Base-by-base conservation (phyloP, 495 filamentous ascomycete genomes). In the Penicillium robsamsonii region DNA sequence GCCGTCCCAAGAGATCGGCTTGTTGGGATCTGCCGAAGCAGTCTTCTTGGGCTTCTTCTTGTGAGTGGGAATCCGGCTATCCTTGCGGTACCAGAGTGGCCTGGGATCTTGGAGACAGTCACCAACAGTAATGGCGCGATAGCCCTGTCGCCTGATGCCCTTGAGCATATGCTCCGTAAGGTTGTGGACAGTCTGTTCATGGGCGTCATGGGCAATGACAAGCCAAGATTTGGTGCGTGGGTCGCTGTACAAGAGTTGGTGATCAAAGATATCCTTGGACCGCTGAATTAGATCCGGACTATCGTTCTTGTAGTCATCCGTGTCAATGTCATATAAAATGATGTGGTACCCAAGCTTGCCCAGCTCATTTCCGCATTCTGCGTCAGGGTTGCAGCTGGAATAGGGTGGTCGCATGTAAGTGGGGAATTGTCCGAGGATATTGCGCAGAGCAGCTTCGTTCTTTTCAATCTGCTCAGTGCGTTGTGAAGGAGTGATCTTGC, bases 361-460 rank as follows among this genome's bases (percentile, higher is more conserved):
- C 63, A 93, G 71, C 37, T 86, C 81, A 9, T 69, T 71, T 50
- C 83, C 72, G 64, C 90, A 92, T 13, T 72, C 73, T 4, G 76
- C 75, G 22, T 76, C 76, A 3, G 69, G 65, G 29, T 75, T 77
- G 66, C 89, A 93, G 63, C 83, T 87, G 24, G 87, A 89, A 71
- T 87, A 95, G 6, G 90, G 90, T 4, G 90, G 90, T 45, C 87
- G 80, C 88, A 95, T 92, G 67, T 95, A 96, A 2, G 88, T 87
- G 4, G 91, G 91, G 69, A 92, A 87, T 58, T 84, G 84, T 12
- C 91, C 91, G 7, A 93, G 75, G 53, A 95, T 86, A 49, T 89
- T 89, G 43, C 86, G 84, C 18, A 94, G 61, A 0, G 90, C 91
- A 53, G 87, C 89, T 69, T 94, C 91, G 55, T 89, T 88, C 78